phyloP scores from a whole-genome alignment of 768 basidiomycete genomes.

The Strobilomyces echinocephalus region DNA sequence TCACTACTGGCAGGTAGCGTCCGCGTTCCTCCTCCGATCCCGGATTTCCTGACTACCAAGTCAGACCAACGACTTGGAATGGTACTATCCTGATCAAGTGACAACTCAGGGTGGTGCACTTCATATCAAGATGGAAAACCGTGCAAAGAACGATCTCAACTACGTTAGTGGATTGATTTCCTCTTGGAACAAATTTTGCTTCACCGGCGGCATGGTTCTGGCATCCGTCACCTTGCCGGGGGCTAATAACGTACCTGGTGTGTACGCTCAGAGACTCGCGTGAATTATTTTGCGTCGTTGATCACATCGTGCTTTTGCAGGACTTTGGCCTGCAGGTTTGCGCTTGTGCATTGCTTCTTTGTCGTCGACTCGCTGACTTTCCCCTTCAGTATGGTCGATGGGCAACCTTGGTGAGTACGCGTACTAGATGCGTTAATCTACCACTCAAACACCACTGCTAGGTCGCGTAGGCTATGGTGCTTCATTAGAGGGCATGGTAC shows the following conservation, averaged over 20 bases:
- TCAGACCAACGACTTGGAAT: constrained; percentile 74
- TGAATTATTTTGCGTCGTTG: background rate
- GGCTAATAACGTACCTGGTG: constrained; percentile 46
- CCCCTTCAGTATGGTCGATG: constrained; percentile 58
- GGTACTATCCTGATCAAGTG: constrained; percentile 81
- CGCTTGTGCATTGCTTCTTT: background rate
- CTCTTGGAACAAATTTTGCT: constrained; percentile 90
- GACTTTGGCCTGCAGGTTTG: constrained; percentile 67
- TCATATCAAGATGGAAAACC: constrained; percentile 66
- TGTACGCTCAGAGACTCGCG: constrained; percentile 1
- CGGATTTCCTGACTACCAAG: background rate
- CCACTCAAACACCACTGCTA: constrained; percentile 8
- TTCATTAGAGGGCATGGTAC: constrained; percentile 74
- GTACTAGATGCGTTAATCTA: background rate
- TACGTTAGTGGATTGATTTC: constrained; percentile 70
- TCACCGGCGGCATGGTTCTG: constrained; percentile 81
- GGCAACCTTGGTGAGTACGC: constrained; percentile 60
- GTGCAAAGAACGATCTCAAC: constrained; percentile 62
- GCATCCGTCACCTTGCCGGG: constrained; percentile 68
- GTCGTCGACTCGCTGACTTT: constrained; percentile 11
- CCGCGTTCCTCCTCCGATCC: background rate
- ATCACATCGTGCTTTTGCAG: constrained; percentile 22
- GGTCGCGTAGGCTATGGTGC: constrained; percentile 89
- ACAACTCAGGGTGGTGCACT: constrained; percentile 72
- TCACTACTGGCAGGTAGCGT: constrained; percentile 65